phyloP scores from a whole-genome alignment of 495 filamentous ascomycete species.

The Daldinia decipiens region DNA sequence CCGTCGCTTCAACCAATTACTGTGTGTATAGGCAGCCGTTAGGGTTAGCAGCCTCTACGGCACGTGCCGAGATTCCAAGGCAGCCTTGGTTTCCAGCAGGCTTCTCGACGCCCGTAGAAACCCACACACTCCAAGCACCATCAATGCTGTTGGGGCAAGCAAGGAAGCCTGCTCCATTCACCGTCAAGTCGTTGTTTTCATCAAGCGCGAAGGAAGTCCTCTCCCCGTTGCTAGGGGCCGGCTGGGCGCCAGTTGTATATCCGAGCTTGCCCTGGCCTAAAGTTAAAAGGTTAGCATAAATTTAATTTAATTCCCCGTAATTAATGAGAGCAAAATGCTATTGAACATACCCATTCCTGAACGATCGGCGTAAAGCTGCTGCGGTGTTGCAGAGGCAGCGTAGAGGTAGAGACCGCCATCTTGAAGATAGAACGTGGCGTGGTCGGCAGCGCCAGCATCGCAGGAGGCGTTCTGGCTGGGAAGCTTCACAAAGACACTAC shows the following conservation, averaged over 20 bases:
- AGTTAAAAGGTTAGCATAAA: not conserved
- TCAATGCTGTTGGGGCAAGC: constrained; percentile 63
- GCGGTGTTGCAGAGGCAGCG: constrained; percentile 50
- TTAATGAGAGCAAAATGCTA: constrained; percentile 16
- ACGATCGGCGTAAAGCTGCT: constrained; percentile 62
- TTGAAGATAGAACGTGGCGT: constrained; percentile 60
- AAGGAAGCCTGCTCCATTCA: constrained; percentile 56
- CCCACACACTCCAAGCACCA: constrained; percentile 62
- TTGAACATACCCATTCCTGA: constrained; percentile 59
- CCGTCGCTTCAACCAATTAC: not conserved
- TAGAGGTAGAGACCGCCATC: constrained; percentile 61
- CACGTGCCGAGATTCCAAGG: constrained; percentile 54
- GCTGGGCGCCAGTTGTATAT: constrained; percentile 58
- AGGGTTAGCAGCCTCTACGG: constrained; percentile 46
- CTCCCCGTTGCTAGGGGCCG: constrained; percentile 54
- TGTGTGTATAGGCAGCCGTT: constrained; percentile 37
- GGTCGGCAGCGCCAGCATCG: constrained; percentile 48
- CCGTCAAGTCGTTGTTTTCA: constrained; percentile 53
- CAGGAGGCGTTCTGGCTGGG: constrained; percentile 58
- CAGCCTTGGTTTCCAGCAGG: constrained; percentile 60
- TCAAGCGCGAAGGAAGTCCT: constrained; percentile 57
- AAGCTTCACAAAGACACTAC: constrained; percentile 57
- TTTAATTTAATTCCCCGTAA: not conserved
- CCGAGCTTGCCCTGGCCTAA: constrained; percentile 61
- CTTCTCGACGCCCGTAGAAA: constrained; percentile 51